Conservation (phyloP, 73 alveolate genomes). For the Uronychia binucleata region DNA sequence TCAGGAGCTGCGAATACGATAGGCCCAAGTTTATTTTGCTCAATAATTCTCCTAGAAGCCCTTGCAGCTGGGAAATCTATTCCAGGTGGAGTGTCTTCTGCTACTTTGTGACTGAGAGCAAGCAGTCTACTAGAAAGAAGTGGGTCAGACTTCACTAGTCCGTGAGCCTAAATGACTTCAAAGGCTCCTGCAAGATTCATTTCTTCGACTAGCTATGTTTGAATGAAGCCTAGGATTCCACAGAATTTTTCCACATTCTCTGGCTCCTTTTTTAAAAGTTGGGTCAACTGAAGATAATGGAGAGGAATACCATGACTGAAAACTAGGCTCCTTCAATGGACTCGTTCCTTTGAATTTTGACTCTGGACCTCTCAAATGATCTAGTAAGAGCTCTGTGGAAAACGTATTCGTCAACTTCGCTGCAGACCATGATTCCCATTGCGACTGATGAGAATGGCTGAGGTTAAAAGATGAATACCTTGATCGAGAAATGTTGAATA, state of each 20-base stretch:
- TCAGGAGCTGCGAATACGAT: constrained; percentile 96
- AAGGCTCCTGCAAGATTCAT: background rate
- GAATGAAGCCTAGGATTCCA: constrained; percentile 49
- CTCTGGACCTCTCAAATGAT: constrained; percentile 56
- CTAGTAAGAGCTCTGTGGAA: constrained; percentile 24
- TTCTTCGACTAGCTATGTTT: background rate
- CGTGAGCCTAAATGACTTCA: background rate
- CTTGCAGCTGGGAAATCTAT: constrained; percentile 41
- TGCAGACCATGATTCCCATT: background rate
- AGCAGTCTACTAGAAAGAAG: constrained; percentile 14
- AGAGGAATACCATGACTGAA: background rate
- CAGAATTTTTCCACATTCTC: constrained; percentile 10
- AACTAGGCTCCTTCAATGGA: constrained; percentile 22
- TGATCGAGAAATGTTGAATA: constrained; percentile 6
- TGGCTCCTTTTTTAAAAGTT: background rate
- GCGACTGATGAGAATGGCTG: background rate
- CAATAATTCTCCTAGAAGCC: constrained; percentile 67
- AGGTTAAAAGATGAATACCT: background rate
- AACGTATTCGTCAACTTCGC: constrained; percentile 24
- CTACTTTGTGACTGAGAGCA: constrained; percentile 12
- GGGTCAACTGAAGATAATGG: background rate
- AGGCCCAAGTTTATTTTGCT: constrained; percentile 91
- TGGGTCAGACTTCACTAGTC: constrained; percentile 2
- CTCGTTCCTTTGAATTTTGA: background rate
- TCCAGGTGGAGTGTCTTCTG: constrained; percentile 25